phyloP scores from a whole-genome alignment of 345 rosid genomes.

The Abelmoschus esculentus region DNA sequence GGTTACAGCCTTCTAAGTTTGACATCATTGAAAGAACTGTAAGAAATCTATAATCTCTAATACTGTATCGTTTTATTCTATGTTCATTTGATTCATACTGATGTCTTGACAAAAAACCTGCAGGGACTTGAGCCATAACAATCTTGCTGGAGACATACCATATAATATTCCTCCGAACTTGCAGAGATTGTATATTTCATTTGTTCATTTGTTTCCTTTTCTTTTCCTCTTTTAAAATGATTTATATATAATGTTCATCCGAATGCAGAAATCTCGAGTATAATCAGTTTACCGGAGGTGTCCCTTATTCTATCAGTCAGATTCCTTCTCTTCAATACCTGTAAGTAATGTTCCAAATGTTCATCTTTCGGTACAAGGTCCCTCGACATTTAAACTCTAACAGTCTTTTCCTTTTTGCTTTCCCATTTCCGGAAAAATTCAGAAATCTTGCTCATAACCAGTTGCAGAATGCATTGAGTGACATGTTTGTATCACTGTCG shows the following conservation, averaged over 20 bases:
- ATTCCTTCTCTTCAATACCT: constrained; percentile 62
- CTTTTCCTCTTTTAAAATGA: neutral
- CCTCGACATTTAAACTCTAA: constrained; percentile 5
- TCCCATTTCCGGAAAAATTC: constrained; percentile 19
- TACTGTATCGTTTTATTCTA: constrained; percentile 12
- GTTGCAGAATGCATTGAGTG: constrained; percentile 47
- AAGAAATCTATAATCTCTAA: constrained; percentile 28
- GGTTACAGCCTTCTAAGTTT: constrained; percentile 51
- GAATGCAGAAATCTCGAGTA: constrained; percentile 70
- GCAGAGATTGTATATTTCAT: constrained; percentile 52
- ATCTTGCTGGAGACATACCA: constrained; percentile 51
- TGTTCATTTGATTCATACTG: constrained; percentile 7
- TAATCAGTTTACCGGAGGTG: constrained; percentile 56
- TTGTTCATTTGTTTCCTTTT: neutral
- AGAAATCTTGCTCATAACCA: constrained; percentile 86
- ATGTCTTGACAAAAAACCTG: constrained; percentile 19
- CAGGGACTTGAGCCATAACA: constrained; percentile 86
- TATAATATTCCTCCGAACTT: constrained; percentile 54
- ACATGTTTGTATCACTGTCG: constrained; percentile 60
- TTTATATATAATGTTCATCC: constrained; percentile 12
- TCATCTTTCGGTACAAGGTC: constrained; percentile 14
- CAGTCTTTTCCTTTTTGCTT: neutral
- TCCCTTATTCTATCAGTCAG: constrained; percentile 43
- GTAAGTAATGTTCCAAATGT: constrained; percentile 42
- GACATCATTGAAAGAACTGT: constrained; percentile 64